These are phyloP conservation scores for Arthrobotrys sinensis DNA, from an alignment of 2,329 filamentous ascomycete species.

Conservation along the genomic window DNA sequence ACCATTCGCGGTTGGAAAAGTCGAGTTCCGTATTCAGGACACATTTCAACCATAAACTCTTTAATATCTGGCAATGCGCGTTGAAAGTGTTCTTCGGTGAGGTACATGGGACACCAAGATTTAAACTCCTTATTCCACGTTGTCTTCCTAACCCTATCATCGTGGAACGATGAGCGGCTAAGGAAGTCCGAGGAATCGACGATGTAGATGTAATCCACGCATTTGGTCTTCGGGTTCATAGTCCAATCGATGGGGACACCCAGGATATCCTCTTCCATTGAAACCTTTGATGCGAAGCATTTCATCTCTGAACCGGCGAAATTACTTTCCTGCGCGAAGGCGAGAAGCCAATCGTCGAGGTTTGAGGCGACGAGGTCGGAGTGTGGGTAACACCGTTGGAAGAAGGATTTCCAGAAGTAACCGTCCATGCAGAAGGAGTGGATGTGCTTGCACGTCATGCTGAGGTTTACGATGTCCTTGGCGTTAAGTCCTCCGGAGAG, in stretches of 20 bases:
- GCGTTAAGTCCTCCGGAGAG: slow-evolving; percentile 43
- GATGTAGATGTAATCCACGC: slow-evolving; percentile 59
- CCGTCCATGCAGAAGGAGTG: slow-evolving; percentile 56
- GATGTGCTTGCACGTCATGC: slow-evolving; percentile 44
- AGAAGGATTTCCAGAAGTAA: slow-evolving; percentile 60
- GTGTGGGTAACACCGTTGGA: slow-evolving; percentile 43
- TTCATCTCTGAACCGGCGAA: slow-evolving; percentile 58
- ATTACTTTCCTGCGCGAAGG: slow-evolving; percentile 55
- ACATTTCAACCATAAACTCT: slow-evolving; percentile 59
- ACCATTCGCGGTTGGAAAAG: slow-evolving; percentile 49
- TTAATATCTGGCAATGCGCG: slow-evolving; percentile 58
- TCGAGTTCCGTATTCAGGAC: slow-evolving; percentile 35
- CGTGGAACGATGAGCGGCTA: slow-evolving; percentile 46
- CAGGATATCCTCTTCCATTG: slow-evolving; percentile 56
- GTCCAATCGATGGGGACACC: slow-evolving; percentile 52
- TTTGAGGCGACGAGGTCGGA: slow-evolving; percentile 49
- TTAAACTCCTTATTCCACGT: slow-evolving; percentile 60
- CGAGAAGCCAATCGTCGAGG: slow-evolving; percentile 54
- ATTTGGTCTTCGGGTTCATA: slow-evolving; percentile 54
- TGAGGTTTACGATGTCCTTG: slow-evolving; percentile 47
- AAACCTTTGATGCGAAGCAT: slow-evolving; percentile 59
- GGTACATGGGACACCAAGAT: slow-evolving; percentile 59
- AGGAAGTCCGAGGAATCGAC: slow-evolving; percentile 58
- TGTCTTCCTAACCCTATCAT: slow-evolving; percentile 51
- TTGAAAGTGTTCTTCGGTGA: slow-evolving; percentile 57